phyloP scores from a whole-genome alignment of 495 filamentous ascomycete genomes.

The Apiosordaria backusii region DNA sequence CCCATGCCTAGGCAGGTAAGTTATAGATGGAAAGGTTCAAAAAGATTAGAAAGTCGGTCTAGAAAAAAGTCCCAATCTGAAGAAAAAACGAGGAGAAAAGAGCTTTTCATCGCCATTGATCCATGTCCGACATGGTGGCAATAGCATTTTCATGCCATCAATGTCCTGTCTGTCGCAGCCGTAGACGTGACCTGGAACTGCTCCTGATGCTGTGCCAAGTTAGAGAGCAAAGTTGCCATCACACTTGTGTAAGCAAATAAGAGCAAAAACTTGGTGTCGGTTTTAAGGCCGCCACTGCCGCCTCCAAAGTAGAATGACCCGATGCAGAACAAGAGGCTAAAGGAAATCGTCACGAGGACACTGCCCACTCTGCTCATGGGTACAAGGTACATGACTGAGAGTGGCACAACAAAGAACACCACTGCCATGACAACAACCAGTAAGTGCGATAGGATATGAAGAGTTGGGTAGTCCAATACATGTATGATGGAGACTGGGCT shows the following conservation, averaged over 20 bases:
- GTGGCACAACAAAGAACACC: background rate
- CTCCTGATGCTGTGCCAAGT: background rate
- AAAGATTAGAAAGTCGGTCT: no score
- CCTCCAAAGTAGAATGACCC: slow-evolving; percentile 3
- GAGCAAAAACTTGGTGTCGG: slow-evolving; percentile 1
- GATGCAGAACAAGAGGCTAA: background rate
- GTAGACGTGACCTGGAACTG: no score
- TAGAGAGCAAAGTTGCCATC: slow-evolving; percentile 1
- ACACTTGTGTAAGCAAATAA: slow-evolving; percentile 3
- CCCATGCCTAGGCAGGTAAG: no score
- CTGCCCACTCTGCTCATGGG: background rate
- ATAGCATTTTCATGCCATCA: no score
- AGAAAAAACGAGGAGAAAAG: no score
- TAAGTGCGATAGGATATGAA: background rate
- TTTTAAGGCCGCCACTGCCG: background rate
- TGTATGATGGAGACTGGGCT: background rate
- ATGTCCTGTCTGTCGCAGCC: no score
- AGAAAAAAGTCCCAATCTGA: no score
- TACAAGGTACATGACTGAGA: background rate
- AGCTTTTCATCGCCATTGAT: no score
- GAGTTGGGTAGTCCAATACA: background rate
- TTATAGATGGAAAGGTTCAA: no score
- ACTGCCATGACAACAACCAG: background rate
- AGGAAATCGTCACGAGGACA: background rate
- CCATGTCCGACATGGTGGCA: no score